These are phyloP conservation scores for Epichloe uncinata DNA, from an alignment of 2,329 filamentous ascomycete species.

Conservation along the genomic window DNA sequence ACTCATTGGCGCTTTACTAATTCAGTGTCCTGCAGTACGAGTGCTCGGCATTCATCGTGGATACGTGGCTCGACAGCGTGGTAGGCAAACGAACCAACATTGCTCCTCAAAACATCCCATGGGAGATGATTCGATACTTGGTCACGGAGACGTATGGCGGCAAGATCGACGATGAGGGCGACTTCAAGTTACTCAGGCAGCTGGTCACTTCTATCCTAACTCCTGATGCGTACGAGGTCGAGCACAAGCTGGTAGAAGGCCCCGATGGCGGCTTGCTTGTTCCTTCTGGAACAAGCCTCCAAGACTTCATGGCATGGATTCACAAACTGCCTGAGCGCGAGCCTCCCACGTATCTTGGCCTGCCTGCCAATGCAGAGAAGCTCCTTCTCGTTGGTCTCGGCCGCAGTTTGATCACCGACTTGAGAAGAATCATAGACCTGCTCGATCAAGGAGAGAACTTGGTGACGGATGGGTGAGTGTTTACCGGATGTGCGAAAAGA, in stretches of 20 bases:
- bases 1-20: slow-evolving; percentile 6
- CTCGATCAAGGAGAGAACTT: slow-evolving; percentile 90
- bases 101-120: slow-evolving; percentile 84
- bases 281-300: slow-evolving; percentile 67
- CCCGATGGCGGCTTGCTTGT: slow-evolving; percentile 53
- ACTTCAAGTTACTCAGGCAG: slow-evolving; percentile 59
- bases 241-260: slow-evolving; percentile 74
- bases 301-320: slow-evolving; percentile 85
- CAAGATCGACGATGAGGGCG: slow-evolving; percentile 85
- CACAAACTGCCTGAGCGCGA: slow-evolving; percentile 86
- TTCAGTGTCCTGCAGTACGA: slow-evolving; percentile 60
- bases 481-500: neutral
- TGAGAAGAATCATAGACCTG: slow-evolving; percentile 74
- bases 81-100: slow-evolving; percentile 83
- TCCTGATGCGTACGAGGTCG: slow-evolving; percentile 79
- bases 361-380: slow-evolving; percentile 95
- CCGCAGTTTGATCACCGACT: slow-evolving; percentile 66
- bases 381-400: slow-evolving; percentile 81
- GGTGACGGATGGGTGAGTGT: slow-evolving; percentile 45
- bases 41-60: slow-evolving; percentile 90
- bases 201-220: slow-evolving; percentile 73
- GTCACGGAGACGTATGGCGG: slow-evolving; percentile 93
- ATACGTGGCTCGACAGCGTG: slow-evolving; percentile 79
- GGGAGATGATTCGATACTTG: slow-evolving; percentile 87
- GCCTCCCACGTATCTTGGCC: slow-evolving; percentile 84